Evolutionary conservation across 352 stramenopile species (phyloP), one percentile per base, ranked within the genome.

Genomic region (Phytophthora hibernalis): DNA sequence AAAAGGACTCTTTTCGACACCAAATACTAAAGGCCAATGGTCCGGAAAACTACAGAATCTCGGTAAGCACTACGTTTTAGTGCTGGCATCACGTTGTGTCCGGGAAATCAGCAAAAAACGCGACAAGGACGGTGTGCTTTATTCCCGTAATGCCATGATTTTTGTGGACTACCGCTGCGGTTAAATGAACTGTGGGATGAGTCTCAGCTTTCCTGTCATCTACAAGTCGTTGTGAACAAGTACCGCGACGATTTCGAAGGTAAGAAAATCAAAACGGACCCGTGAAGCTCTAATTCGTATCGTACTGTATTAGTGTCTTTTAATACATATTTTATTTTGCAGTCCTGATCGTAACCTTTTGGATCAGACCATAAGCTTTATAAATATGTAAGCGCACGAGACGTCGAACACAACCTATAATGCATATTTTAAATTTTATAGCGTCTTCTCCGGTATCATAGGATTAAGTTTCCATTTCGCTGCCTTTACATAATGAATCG

Each of bases 181-280:
- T n/a, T 48, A 7, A 48, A 48, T 48, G 42, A n/a, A 16, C 7
- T 16, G 11, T 48, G 42, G 42, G n/a, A 48, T 28, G 42, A 48
- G 13, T 48, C n/a, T 15, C n/a, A 48, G 26, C n/a, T 48, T 6
- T 48, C 10, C 7, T 16, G 26, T 1, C 42, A 48, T 5, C n/a
- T 48, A 5, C n/a, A 48, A 48, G 42, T 48, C 7, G 10, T 13
- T n/a, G 42, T 48, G 6, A n/a, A 48, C n/a, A 48, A 48, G 2
- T 48, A 48, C 15, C 42, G 42, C 11, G 42, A 48, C 9, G n/a
- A 28, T 15, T 48, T 48, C 16, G 37, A 43, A 7, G 37, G 37
- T 12, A 43, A 16, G 6, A 43, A 16, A 18, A 43, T n/a, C n/a
- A n/a, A n/a, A n/a, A n/a, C n/a, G n/a, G n/a, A n/a, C n/a, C n/a